phyloP scores from a whole-genome alignment of 768 basidiomycete species.

The Harrya chromipes region DNA sequence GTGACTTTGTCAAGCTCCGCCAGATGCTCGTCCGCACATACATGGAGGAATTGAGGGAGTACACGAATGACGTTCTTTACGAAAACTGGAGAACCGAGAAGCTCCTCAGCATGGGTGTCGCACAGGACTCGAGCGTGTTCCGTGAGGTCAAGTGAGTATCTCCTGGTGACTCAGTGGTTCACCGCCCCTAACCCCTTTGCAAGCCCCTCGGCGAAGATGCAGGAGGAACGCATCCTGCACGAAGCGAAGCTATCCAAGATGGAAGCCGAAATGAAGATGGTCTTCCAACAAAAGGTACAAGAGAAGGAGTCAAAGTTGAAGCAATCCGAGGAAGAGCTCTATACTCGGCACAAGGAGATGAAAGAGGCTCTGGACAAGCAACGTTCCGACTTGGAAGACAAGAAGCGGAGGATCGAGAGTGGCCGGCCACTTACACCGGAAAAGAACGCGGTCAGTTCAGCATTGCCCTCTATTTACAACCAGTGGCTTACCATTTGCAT shows the following conservation, averaged over 20 bases:
- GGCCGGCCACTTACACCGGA: conserved; percentile 95
- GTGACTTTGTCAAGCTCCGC: conserved; percentile 98
- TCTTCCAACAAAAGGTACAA: conserved; percentile 99
- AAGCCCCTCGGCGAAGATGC: conserved; percentile 93
- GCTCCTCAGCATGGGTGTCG: conserved; percentile 94
- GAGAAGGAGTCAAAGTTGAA: conserved; percentile 99
- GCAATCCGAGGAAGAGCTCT: conserved; percentile 98
- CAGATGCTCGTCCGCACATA: conserved; percentile 99
- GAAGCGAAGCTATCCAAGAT: conserved; percentile 98
- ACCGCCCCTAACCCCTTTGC: conserved; percentile 14
- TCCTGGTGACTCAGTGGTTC: neutral
- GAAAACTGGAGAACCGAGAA: conserved; percentile 99
- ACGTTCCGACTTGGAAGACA: conserved; percentile 92
- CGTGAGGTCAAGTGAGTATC: conserved; percentile 94
- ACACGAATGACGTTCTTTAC: conserved; percentile 93
- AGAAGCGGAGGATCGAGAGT: conserved; percentile 93
- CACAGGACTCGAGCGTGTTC: conserved; percentile 97
- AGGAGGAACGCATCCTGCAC: conserved; percentile 94
- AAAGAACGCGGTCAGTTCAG: conserved; percentile 73
- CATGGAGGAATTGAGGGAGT: conserved; percentile 98
- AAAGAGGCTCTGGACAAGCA: conserved; percentile 99
- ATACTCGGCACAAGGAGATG: conserved; percentile 99
- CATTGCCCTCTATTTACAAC: conserved; percentile 1
- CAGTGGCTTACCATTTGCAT: conserved; percentile 10
- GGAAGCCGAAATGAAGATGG: conserved; percentile 99